These are phyloP conservation scores for Rhizopogon sp. DNA, from an alignment of 768 basidiomycete genomes.

Conservation along the genomic window DNA sequence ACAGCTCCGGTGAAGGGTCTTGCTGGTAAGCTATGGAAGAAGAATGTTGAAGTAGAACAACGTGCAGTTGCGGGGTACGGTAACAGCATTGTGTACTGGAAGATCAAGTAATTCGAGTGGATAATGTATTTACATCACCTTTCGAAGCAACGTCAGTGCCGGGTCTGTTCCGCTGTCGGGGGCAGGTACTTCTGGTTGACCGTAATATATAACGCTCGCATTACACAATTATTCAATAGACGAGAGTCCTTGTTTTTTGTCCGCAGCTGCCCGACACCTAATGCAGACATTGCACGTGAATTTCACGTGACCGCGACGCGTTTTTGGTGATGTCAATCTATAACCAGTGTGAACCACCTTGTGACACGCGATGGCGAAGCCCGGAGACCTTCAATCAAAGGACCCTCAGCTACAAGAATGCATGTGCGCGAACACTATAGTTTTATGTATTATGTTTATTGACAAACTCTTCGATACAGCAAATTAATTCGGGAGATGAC, in stretches of 20 bases:
- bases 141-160: too few species aligned
- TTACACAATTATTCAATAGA: too few species aligned
- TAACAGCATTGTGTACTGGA: conserved; percentile 70
- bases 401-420: conserved; percentile 28
- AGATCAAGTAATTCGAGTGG: conserved; percentile 25
- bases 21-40: conserved; percentile 55
- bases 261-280: too few species aligned
- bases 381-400: conserved; percentile 23
- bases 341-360: neutral
- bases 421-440: conserved; percentile 17
- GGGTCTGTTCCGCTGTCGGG: too few species aligned
- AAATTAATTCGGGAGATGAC: conserved; percentile 67
- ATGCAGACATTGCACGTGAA: neutral
- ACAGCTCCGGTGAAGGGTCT: conserved; percentile 55
- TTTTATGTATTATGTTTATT: neutral
- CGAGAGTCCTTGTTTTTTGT: too few species aligned
- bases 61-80: conserved; percentile 55
- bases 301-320: conserved; percentile 1
- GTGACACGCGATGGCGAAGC: conserved; percentile 16
- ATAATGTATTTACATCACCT: neutral
- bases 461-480: conserved; percentile 26
- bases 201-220: too few species aligned
- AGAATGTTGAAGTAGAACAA: conserved; percentile 60
- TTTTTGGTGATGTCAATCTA: neutral
- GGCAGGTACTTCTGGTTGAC: too few species aligned